phyloP scores from a whole-genome alignment of 2,329 filamentous ascomycete species.

The Fusarium marasasianum region DNA sequence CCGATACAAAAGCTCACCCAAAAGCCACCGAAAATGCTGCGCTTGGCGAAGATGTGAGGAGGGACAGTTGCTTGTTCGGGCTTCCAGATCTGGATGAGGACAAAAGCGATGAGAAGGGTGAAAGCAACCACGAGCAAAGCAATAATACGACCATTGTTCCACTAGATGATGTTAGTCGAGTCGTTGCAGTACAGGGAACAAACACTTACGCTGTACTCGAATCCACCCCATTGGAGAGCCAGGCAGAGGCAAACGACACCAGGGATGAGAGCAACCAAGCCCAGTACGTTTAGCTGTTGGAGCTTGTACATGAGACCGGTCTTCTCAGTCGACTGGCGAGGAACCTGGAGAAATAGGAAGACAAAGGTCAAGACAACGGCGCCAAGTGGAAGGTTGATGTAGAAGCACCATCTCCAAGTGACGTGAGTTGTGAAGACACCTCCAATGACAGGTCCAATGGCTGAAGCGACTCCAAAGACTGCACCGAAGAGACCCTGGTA shows the following conservation, averaged over 20 bases:
- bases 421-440: conserved; percentile 43
- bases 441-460: conserved; percentile 42
- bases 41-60: conserved; percentile 53
- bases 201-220: not conserved
- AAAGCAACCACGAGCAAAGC: conserved; percentile 52
- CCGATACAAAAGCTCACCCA: conserved; percentile 42
- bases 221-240: conserved; percentile 57
- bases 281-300: conserved; percentile 47
- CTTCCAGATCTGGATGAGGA: conserved; percentile 48
- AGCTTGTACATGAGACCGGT: conserved; percentile 14
- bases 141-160: not conserved
- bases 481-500: conserved; percentile 47
- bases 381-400: conserved; percentile 49
- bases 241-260: conserved; percentile 57
- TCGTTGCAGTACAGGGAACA: not conserved
- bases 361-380: conserved; percentile 43
- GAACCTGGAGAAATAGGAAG: conserved; percentile 34
- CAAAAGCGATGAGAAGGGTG: conserved; percentile 54
- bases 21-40: conserved; percentile 51
- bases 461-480: conserved; percentile 53
- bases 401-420: conserved; percentile 51
- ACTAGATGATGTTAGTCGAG: not conserved
- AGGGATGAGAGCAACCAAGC: conserved; percentile 62
- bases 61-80: conserved; percentile 53
- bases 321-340: conserved; percentile 17